Conservation (phyloP, 768 basidiomycete genomes). For the Vishniacozyma victoriae region DNA sequence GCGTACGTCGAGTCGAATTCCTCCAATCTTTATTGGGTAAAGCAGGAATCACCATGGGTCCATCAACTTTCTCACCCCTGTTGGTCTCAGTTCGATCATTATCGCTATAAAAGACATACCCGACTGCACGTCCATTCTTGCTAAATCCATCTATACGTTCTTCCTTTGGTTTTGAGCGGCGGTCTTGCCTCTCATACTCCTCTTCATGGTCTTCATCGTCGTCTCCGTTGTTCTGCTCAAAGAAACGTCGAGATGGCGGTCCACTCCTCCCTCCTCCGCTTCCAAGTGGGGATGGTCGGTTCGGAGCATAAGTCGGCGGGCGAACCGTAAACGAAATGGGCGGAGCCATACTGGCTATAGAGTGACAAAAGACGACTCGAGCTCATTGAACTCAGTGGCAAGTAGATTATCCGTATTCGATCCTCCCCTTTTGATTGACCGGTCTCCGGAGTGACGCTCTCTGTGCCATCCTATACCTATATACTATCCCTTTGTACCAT, state of each 20-base stretch:
- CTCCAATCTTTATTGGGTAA: constrained; percentile 88
- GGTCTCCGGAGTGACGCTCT: background rate
- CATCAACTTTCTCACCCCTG: constrained; percentile 45
- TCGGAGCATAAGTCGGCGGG: constrained; percentile 57
- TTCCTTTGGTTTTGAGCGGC: constrained; percentile 50
- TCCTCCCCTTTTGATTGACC: background rate
- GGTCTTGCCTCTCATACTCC: constrained; percentile 48
- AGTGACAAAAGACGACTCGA: background rate
- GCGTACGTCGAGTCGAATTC: constrained; percentile 53
- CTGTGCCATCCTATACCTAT: background rate
- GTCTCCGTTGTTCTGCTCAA: constrained; percentile 21
- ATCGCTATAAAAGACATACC: constrained; percentile 60
- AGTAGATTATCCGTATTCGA: too few species aligned
- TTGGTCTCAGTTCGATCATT: constrained; percentile 35
- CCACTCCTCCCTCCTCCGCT: constrained; percentile 16
- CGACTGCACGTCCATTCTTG: constrained; percentile 65
- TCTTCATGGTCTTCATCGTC: constrained; percentile 38
- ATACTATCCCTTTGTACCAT: background rate
- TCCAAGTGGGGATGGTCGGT: constrained; percentile 42
- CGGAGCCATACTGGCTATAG: constrained; percentile 31
- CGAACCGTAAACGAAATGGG: constrained; percentile 77
- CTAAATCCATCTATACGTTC: constrained; percentile 68
- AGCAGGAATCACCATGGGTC: constrained; percentile 77
- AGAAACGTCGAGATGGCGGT: constrained; percentile 31
- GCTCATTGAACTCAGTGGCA: background rate